Base-by-base conservation (phyloP, 805 yeast genomes). In the Myxozyma mucilagina region DNA sequence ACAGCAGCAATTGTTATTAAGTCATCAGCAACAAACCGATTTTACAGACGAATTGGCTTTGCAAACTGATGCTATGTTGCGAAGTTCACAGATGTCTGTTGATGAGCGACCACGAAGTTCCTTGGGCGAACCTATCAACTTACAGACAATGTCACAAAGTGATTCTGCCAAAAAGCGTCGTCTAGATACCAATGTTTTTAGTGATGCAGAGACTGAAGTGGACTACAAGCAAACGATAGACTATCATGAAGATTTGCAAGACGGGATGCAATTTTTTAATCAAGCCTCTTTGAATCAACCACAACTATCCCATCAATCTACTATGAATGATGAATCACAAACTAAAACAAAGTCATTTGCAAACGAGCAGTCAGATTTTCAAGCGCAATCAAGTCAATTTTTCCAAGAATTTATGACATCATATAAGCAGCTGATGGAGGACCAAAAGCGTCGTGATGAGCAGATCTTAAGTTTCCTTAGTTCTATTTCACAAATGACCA, bases 391-490 rank as follows among this genome's bases (percentile, higher is more conserved):
- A 24, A 13, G 42, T 9, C 52, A 41, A 2, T 5, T 52, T 10
- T 20, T 60, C 16, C 57, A 39, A 14, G 60, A 60, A 44, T 52
- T 60, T 18, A 48, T 56, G 51, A 34, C 54, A 18, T n/a, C 53
- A 18, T 55, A 56, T 47, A 55, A 51, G 31, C 57, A 43, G 52
- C 38, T 58, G 6, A 41, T 49, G 42, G 60, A 51, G 11, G 63
- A 51, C 13, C 63, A 60, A 44, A 41, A 45, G 31, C 56, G 34
- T n/a, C 47, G 59, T 9, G 60, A 60, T 42, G 63, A 60, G 48
- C 57, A 47, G 36, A 43, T 60, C 10, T 38, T 60, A 35, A 16
- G 11, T 14, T 10, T 54, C 11, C 50, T 60, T 20, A 39, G 50
- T 18, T 31, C 51, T 20, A 55, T 60, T n/a, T 53, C 59, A 7